phyloP scores from a whole-genome alignment of 2,329 filamentous ascomycete species.

The Penicillium frequentans region DNA sequence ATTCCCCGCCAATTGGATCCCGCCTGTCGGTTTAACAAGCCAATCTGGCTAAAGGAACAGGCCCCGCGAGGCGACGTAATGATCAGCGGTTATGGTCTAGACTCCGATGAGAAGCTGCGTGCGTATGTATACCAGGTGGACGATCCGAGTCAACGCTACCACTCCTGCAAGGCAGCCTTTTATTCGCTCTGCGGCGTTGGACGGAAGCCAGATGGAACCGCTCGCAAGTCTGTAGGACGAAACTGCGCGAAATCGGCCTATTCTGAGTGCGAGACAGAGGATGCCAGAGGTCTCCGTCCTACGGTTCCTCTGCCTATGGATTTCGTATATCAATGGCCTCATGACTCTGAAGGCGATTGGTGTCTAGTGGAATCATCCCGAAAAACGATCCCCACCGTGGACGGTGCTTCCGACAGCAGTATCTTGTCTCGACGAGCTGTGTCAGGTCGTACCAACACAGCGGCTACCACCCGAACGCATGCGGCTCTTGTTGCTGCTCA shows the following conservation, averaged over 20 bases:
- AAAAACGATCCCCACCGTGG: constrained; percentile 22
- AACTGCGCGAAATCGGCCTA: constrained; percentile 48
- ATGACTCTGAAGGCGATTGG: constrained; percentile 43
- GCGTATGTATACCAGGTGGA: constrained; percentile 37
- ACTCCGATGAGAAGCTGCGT: constrained; percentile 40
- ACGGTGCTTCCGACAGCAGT: constrained; percentile 29
- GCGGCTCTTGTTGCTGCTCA: constrained; percentile 43
- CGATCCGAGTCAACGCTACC: constrained; percentile 38
- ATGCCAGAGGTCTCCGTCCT: constrained; percentile 46
- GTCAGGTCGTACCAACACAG: constrained; percentile 28
- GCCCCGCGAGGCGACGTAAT: constrained; percentile 49
- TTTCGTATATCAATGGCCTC: constrained; percentile 47
- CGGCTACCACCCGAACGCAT: constrained; percentile 37
- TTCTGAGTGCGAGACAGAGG: constrained; percentile 48
- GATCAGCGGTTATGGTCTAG: constrained; percentile 44
- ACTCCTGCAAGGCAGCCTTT: constrained; percentile 42
- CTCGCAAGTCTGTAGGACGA: constrained; percentile 45
- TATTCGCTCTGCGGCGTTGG: constrained; percentile 49
- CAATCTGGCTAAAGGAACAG: constrained; percentile 45
- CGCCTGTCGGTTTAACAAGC: constrained; percentile 39
- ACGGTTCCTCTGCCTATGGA: constrained; percentile 47
- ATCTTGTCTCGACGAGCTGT: constrained; percentile 27
- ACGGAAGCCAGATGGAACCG: constrained; percentile 40
- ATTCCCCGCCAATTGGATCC: constrained; percentile 47
- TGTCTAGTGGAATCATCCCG: constrained; percentile 27